Conservation (phyloP, 1,284 basidiomycete species). For the Leccinum proliferum region DNA sequence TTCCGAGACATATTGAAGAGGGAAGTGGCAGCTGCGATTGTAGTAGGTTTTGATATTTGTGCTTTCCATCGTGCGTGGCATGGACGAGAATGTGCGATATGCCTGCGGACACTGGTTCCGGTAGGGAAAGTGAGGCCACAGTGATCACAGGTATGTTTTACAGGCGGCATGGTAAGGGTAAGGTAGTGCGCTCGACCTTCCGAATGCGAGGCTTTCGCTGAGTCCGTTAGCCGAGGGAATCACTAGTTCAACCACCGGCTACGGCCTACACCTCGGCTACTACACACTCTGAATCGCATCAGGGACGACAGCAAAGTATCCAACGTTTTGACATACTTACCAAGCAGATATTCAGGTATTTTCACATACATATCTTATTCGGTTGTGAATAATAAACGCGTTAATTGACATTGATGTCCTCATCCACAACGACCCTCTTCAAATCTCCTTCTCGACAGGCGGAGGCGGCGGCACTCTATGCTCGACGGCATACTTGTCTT, state of each 20-base stretch:
- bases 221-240: no score
- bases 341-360: no score
- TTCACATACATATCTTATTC: no score
- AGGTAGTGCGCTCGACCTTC: no score
- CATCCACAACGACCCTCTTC: constrained; percentile 13
- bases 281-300: no score
- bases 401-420: constrained; percentile 27
- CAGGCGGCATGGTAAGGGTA: background rate
- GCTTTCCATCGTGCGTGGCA: background rate
- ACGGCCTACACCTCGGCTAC: no score
- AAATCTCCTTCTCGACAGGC: constrained; percentile 64
- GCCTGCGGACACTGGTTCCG: background rate
- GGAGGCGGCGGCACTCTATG: constrained; percentile 69
- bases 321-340: no score
- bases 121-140: background rate
- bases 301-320: no score
- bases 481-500: no score
- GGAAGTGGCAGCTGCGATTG: background rate
- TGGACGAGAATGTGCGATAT: background rate
- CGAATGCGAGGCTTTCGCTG: no score
- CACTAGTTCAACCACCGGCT: no score
- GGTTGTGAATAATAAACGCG: no score
- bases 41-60: background rate
- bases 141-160: background rate
- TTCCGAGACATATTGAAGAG: background rate